Percentiles rank a stretch among this genome's conserved stretches.
Conservation (phyloP, 371 early-diverging fungal genomes). For the Saksenaea vasiformis region DNA sequence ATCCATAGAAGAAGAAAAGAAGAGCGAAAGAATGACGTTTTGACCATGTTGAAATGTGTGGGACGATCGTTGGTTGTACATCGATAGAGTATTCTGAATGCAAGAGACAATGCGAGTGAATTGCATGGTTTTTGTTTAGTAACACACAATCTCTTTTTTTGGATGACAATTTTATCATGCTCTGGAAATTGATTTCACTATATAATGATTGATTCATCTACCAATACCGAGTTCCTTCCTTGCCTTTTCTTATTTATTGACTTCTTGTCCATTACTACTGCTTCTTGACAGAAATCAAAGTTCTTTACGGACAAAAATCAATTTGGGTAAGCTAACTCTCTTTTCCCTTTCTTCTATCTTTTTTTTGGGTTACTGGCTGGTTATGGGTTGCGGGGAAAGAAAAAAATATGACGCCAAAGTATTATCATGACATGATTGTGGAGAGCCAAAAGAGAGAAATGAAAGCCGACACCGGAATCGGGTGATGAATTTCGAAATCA, state of each 20-base stretch:
- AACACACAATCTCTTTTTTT: background rate
- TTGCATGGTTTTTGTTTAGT: background rate
- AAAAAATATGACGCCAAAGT: background rate
- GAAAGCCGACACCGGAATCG: slow-evolving; percentile 1
- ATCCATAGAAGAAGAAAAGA: background rate
- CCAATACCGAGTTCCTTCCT: background rate
- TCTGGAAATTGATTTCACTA: background rate
- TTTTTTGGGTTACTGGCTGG: background rate
- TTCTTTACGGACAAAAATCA: background rate
- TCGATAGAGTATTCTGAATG: background rate
- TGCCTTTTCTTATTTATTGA: background rate
- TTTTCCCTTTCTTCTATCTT: background rate
- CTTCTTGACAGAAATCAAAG: background rate
- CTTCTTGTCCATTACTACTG: background rate
- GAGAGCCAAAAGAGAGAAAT: background rate
- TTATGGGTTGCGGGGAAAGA: background rate
- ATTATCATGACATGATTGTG: slow-evolving; percentile 1
- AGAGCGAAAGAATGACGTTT: background rate
- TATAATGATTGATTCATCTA: background rate
- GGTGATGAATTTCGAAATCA: background rate
- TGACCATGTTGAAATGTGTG: slow-evolving; percentile 3
- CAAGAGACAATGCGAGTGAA: background rate
- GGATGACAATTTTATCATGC: background rate
- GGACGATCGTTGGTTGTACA: slow-evolving; percentile 3
- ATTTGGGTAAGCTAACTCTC: background rate